Conservation (phyloP, 2,329 filamentous ascomycete genomes). For the Botrytis medusae region DNA sequence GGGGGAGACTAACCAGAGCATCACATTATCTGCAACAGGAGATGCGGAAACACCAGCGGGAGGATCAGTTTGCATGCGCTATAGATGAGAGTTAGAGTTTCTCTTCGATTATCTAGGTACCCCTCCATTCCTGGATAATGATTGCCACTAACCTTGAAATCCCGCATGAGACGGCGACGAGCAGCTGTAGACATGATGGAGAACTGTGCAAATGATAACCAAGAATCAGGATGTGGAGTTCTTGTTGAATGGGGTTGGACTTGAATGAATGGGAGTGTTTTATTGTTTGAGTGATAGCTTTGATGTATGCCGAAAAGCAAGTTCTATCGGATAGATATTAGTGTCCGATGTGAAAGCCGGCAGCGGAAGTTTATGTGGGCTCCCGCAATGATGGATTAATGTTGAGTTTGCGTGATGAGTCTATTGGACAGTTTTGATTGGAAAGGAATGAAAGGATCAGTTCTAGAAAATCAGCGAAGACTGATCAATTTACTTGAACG, state of each 20-base stretch:
- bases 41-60: constrained; percentile 95
- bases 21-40: constrained; percentile 93
- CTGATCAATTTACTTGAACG: background rate
- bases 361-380: constrained; percentile 25
- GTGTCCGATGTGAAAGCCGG: constrained; percentile 12
- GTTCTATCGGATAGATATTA: constrained; percentile 13
- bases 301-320: constrained; percentile 4
- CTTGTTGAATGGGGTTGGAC: background rate
- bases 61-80: constrained; percentile 99
- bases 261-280: constrained; percentile 5
- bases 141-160: constrained; percentile 80
- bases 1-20: constrained; percentile 71
- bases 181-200: constrained; percentile 83
- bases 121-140: constrained; percentile 6
- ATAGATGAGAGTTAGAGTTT: constrained; percentile 30
- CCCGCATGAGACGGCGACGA: constrained; percentile 94
- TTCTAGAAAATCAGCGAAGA: background rate
- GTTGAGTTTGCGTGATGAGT: background rate
- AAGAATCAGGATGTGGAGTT: background rate
- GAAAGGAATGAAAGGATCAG: background rate
- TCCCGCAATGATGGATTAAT: constrained; percentile 20
- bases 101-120: constrained; percentile 12
- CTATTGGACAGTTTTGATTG: background rate
- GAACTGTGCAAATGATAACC: background rate
- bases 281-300: background rate